Evolutionary conservation across 192 early-diverging fungal species (phyloP).

Genomic region (Jimgerdemannia flammicorona): DNA sequence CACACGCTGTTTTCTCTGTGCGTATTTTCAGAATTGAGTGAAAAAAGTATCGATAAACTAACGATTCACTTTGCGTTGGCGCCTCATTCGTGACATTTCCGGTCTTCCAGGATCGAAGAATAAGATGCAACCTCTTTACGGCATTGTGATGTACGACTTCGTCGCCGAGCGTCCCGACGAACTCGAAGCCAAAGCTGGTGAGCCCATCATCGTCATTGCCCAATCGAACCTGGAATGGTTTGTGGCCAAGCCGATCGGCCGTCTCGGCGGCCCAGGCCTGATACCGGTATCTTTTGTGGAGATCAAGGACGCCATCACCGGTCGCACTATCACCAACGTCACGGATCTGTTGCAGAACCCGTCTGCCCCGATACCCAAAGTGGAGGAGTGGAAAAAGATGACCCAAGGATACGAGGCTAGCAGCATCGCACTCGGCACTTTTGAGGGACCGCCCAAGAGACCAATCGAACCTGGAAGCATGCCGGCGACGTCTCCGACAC

Average conservation of each 20-base stretch:
- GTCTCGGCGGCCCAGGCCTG: constrained; percentile 62
- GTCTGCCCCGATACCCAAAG: constrained; percentile 53
- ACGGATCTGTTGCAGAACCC: constrained; percentile 61
- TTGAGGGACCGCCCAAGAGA: neutral
- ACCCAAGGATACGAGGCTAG: constrained; percentile 54
- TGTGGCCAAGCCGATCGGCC: constrained; percentile 65
- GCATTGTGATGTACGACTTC: constrained; percentile 73
- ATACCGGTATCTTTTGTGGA: constrained; percentile 76
- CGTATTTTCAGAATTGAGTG: too few relatives aligned
- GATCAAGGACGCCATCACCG: constrained; percentile 65
- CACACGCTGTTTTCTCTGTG: too few relatives aligned
- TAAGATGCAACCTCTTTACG: constrained; percentile 50
- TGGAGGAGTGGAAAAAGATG: constrained; percentile 63
- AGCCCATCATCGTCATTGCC: constrained; percentile 73
- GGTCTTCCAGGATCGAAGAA: neutral
- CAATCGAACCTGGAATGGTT: constrained; percentile 79
- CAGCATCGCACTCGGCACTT: constrained; percentile 23
- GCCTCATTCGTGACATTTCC: too few relatives aligned
- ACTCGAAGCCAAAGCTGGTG: constrained; percentile 63
- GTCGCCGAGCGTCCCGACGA: constrained; percentile 69
- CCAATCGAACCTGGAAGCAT: neutral
- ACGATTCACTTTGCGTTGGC: neutral
- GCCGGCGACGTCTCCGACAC: neutral
- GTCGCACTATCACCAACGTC: constrained; percentile 60
- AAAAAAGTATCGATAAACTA: neutral